Conservation (phyloP, 2,329 filamentous ascomycete genomes). For the Neonectria coccinea region DNA sequence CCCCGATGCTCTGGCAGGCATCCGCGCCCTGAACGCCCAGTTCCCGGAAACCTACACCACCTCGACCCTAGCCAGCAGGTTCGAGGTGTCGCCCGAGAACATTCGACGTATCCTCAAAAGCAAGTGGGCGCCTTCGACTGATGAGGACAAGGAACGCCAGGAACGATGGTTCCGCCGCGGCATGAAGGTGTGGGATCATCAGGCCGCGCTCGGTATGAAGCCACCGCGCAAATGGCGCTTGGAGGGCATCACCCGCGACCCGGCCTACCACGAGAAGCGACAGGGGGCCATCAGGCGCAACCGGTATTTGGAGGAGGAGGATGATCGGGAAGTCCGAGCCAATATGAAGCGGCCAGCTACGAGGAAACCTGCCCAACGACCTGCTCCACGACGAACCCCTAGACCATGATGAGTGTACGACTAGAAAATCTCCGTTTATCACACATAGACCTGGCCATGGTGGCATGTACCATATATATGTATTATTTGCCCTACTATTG, state of each 20-base stretch:
- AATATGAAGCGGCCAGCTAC: conserved; percentile 2
- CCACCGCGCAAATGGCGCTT: conserved; percentile 70
- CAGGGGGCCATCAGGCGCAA: conserved; percentile 44
- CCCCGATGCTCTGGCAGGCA: conserved; percentile 90
- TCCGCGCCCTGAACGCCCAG: conserved; percentile 82
- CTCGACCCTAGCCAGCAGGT: conserved; percentile 77
- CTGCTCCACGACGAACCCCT: neutral
- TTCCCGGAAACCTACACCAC: conserved; percentile 84
- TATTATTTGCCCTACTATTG: conserved; percentile 17
- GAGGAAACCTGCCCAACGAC: neutral
- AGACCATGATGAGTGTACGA: conserved; percentile 8
- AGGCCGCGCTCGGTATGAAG: conserved; percentile 71
- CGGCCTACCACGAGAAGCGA: conserved; percentile 54
- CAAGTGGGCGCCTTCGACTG: conserved; percentile 75
- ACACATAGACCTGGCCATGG: conserved; percentile 14
- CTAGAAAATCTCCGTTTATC: conserved; percentile 12
- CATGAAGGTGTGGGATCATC: conserved; percentile 68
- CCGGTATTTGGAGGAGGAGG: conserved; percentile 48
- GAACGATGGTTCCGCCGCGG: conserved; percentile 72
- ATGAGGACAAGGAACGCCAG: conserved; percentile 69
- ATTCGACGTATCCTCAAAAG: conserved; percentile 87
- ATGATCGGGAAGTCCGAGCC: conserved; percentile 39
- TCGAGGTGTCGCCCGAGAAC: conserved; percentile 87
- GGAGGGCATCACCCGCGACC: conserved; percentile 63
- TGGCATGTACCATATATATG: conserved; percentile 25